Conservation (phyloP, 2,329 filamentous ascomycete genomes). For the Aspergillus latus region DNA sequence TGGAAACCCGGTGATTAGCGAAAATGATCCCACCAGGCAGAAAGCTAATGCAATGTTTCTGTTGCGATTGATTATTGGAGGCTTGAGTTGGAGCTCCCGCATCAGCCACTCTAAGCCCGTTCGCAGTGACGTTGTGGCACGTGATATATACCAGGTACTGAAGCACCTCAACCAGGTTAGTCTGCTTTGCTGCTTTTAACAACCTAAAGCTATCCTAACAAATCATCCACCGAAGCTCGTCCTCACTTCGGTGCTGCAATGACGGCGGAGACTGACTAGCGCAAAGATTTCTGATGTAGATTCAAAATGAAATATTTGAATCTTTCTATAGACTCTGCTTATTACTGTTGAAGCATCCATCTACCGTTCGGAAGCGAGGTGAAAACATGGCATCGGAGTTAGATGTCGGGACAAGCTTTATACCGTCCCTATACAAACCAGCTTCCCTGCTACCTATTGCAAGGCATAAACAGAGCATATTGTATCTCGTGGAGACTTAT, state of each 20-base stretch:
- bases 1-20: slow-evolving; percentile 14
- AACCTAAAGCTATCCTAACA: too few species aligned
- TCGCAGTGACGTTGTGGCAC: slow-evolving; percentile 24
- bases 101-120: slow-evolving; percentile 16
- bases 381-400: slow-evolving; percentile 43
- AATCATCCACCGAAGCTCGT: too few species aligned
- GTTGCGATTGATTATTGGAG: slow-evolving; percentile 15
- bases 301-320: slow-evolving; percentile 13
- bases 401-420: slow-evolving; percentile 53
- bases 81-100: slow-evolving; percentile 6
- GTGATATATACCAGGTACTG: slow-evolving; percentile 6
- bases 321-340: neutral
- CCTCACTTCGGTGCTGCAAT: too few species aligned
- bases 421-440: slow-evolving; percentile 84
- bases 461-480: slow-evolving; percentile 72
- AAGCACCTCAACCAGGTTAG: neutral
- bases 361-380: neutral
- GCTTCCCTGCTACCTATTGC: slow-evolving; percentile 81
- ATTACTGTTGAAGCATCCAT: slow-evolving; percentile 4
- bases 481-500: slow-evolving; percentile 82
- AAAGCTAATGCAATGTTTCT: slow-evolving; percentile 17
- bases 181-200: neutral
- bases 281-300: neutral
- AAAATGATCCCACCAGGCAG: slow-evolving; percentile 23
- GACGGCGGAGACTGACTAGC: neutral